phyloP scores from a whole-genome alignment of 495 filamentous ascomycete species.

The Lasiosphaeria miniovina region DNA sequence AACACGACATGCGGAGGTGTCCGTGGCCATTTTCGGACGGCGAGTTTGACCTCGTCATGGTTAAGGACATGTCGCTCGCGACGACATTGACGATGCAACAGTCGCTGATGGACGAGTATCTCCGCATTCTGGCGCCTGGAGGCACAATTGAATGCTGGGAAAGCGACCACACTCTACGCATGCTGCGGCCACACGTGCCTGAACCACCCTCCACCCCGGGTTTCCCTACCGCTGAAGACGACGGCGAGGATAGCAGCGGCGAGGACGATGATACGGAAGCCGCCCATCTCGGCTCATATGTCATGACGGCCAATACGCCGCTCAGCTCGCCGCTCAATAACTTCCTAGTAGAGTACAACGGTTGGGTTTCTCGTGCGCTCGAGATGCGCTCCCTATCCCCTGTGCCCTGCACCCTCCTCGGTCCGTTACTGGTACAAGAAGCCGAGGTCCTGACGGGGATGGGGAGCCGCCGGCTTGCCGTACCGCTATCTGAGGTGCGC shows the following conservation, averaged over 20 bases:
- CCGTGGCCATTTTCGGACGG: constrained; percentile 78
- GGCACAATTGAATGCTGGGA: constrained; percentile 88
- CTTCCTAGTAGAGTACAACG: constrained; percentile 80
- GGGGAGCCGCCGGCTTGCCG: constrained; percentile 71
- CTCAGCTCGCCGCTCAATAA: constrained; percentile 75
- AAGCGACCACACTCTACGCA: constrained; percentile 72
- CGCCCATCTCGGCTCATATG: constrained; percentile 62
- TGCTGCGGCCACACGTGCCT: constrained; percentile 70
- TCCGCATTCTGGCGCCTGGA: constrained; percentile 73
- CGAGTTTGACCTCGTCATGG: constrained; percentile 87
- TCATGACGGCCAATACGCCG: constrained; percentile 77
- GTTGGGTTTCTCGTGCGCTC: constrained; percentile 73
- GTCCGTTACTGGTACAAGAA: constrained; percentile 76
- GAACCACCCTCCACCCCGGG: constrained; percentile 43
- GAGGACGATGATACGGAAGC: constrained; percentile 61
- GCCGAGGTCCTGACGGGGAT: constrained; percentile 67
- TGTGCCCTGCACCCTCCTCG: constrained; percentile 76
- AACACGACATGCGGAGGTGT: constrained; percentile 73
- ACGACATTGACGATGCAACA: constrained; percentile 61
- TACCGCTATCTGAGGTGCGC: constrained; percentile 80
- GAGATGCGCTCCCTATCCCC: constrained; percentile 66
- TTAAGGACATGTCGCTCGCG: constrained; percentile 79
- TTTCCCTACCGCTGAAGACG: constrained; percentile 33
- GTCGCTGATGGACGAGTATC: constrained; percentile 66
- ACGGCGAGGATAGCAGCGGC: constrained; percentile 30